Conservation (phyloP, 768 basidiomycete species). For the Austroboletus eburneus region DNA sequence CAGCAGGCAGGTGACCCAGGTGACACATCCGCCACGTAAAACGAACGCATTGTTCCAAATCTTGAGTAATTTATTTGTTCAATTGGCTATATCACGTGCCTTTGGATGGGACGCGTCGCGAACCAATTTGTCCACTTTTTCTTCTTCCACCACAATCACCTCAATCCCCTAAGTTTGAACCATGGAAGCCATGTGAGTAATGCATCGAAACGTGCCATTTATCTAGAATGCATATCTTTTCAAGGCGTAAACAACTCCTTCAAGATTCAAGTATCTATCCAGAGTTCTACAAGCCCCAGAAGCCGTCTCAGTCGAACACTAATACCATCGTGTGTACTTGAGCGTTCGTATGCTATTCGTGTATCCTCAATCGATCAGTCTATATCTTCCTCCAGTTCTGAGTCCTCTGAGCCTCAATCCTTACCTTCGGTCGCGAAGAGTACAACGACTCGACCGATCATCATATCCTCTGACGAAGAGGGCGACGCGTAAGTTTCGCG, state of each 20-base stretch:
- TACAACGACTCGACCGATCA: slow-evolving; percentile 10
- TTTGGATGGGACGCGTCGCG: slow-evolving; percentile 22
- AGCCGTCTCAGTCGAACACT: slow-evolving; percentile 4
- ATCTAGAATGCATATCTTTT: not conserved
- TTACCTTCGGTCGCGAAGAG: slow-evolving; percentile 2
- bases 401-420: slow-evolving; percentile 19
- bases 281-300: slow-evolving; percentile 26
- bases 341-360: not conserved
- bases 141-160: slow-evolving; percentile 4
- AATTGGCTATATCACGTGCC: slow-evolving; percentile 14
- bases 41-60: too few species aligned
- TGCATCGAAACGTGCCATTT: not conserved
- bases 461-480: slow-evolving; percentile 34
- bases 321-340: slow-evolving; percentile 21
- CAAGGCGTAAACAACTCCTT: slow-evolving; percentile 27
- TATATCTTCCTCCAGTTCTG: slow-evolving; percentile 23
- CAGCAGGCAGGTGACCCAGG: too few species aligned
- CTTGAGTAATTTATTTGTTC: too few species aligned
- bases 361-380: slow-evolving; percentile 13
- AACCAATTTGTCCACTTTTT: slow-evolving; percentile 2
- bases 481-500: slow-evolving; percentile 7
- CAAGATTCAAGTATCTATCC: slow-evolving; percentile 25
- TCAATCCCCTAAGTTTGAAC: too few species aligned
- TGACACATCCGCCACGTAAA: too few species aligned
- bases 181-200: slow-evolving; percentile 32